Percentiles rank a stretch among this genome's conserved stretches.
Evolutionary conservation across 2,329 filamentous ascomycete genomes (phyloP).

Genomic region (Penicillium sp.): DNA sequence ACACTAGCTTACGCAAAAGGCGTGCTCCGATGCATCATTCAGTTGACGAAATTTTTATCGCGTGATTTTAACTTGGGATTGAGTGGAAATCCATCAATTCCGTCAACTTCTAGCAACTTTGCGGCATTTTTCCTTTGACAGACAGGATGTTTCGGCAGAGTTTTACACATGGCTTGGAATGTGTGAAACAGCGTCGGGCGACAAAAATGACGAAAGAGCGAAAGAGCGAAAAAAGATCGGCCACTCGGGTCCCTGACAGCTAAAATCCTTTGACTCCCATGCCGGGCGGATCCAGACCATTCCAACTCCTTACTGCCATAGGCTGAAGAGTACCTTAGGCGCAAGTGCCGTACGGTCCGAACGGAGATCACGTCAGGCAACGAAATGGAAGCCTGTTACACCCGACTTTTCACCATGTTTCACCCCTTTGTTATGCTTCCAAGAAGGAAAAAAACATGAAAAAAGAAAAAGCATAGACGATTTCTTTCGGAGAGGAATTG

Average conservation of each 20-base stretch:
- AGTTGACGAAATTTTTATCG: slow-evolving; percentile 3
- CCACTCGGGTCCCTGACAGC: background rate
- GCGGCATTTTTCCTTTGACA: background rate
- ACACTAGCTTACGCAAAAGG: slow-evolving; percentile 10
- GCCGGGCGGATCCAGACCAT: background rate
- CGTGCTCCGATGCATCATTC: slow-evolving; percentile 15
- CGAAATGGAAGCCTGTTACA: slow-evolving; percentile 1
- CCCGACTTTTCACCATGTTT: slow-evolving; percentile 4
- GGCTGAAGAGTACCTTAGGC: background rate
- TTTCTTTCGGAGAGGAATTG: background rate
- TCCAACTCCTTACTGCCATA: background rate
- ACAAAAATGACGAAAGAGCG: slow-evolving; percentile 6
- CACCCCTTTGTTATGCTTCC: background rate
- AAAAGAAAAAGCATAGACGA: background rate
- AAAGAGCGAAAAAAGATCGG: slow-evolving; percentile 1
- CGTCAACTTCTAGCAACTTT: background rate
- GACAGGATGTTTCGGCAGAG: background rate
- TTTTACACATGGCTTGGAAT: background rate
- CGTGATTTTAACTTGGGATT: slow-evolving; percentile 1
- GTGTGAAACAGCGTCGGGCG: background rate
- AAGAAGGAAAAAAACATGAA: background rate
- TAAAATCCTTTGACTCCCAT: background rate
- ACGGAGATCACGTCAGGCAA: slow-evolving; percentile 23
- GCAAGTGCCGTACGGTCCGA: slow-evolving; percentile 20
- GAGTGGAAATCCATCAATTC: background rate